Evolutionary conservation across 306 rosid genomes (phyloP).

Genomic region (Cajanus cajan): DNA sequence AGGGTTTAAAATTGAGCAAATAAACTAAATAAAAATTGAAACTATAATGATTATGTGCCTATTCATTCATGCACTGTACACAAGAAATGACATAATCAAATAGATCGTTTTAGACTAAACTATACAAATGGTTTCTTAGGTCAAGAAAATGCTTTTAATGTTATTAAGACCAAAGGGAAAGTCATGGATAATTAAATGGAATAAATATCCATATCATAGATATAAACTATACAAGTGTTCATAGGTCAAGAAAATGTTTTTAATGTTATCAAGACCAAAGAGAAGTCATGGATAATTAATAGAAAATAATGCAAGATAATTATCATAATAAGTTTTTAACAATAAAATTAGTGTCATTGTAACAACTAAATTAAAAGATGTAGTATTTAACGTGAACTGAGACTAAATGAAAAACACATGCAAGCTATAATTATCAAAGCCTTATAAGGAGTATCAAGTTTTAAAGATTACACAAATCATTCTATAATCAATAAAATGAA

Average conservation of each 20-base stretch:
- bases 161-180: not conserved
- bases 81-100: not conserved
- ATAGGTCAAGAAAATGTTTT: not conserved
- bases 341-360: not conserved
- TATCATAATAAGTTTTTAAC: not conserved
- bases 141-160: not conserved
- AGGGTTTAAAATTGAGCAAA: not conserved
- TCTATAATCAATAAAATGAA: too few species aligned
- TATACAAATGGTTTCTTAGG: too few species aligned
- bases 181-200: not conserved
- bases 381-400: not conserved
- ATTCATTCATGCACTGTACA: not conserved
- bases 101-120: too few species aligned
- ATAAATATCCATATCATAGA: too few species aligned
- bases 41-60: too few species aligned
- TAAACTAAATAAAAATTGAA: not conserved
- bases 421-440: not conserved
- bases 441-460: too few species aligned
- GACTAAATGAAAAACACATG: not conserved
- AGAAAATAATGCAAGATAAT: not conserved
- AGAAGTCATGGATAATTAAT: not conserved
- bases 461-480: too few species aligned
- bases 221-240: too few species aligned
- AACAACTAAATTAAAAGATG: not conserved
- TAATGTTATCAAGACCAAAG: not conserved